phyloP scores from a whole-genome alignment of 1,284 basidiomycete genomes.

The Athelia psychrophila region DNA sequence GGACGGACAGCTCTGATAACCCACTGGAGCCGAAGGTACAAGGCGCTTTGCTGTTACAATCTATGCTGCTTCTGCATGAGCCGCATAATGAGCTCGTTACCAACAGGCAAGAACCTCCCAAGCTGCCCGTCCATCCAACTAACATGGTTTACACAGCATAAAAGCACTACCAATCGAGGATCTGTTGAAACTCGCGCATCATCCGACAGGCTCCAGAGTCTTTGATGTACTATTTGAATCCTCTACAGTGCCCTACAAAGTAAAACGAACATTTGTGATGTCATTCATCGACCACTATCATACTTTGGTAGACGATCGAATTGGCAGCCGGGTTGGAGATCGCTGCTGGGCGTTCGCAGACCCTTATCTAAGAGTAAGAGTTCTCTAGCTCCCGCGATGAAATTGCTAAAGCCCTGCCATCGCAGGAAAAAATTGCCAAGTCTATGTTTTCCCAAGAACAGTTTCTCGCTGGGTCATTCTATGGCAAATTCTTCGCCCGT shows the following conservation, averaged over 20 bases:
- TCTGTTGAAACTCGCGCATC: conserved; percentile 65
- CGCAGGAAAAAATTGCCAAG: conserved; percentile 87
- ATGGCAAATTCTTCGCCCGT: conserved; percentile 83
- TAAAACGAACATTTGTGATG: conserved; percentile 70
- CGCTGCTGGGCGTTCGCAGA: conserved; percentile 86
- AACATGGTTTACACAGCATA: conserved; percentile 42
- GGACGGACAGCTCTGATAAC: conserved; percentile 13
- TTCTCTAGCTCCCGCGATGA: too few species aligned
- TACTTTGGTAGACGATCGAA: conserved; percentile 77
- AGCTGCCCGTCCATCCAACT: conserved; percentile 3
- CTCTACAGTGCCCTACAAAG: conserved; percentile 60
- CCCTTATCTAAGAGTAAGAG: conserved; percentile 80
- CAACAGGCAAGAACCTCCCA: conserved; percentile 50
- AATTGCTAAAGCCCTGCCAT: not conserved
- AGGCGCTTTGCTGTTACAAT: conserved; percentile 83
- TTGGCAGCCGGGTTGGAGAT: conserved; percentile 87
- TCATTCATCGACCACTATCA: conserved; percentile 78
- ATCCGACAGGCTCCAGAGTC: conserved; percentile 77
- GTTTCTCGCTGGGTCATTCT: conserved; percentile 70
- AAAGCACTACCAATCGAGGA: conserved; percentile 55
- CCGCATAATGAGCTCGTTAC: conserved; percentile 66
- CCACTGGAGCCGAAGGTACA: conserved; percentile 71
- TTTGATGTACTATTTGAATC: conserved; percentile 79
- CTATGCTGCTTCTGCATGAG: conserved; percentile 65
- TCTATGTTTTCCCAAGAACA: conserved; percentile 73